A percentile compares a stretch with the other conserved stretches of the same genome.
Conservation (phyloP, 164 flowering plant genomes). For the Buxus sempervirens region DNA sequence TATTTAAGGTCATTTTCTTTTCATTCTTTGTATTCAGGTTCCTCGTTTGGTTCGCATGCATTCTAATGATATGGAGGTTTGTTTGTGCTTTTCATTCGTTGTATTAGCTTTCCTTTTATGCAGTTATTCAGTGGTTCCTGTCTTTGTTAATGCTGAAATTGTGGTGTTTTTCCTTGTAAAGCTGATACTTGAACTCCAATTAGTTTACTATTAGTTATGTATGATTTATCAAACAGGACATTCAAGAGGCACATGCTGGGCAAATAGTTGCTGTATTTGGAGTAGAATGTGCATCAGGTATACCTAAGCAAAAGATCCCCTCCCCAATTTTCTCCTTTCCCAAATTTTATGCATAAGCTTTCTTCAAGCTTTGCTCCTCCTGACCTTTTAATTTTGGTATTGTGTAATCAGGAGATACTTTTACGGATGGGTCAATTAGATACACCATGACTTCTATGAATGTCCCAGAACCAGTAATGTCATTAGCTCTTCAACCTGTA, state of each 20-base stretch:
- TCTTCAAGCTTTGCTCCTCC: not conserved
- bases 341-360: not conserved
- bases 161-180: not conserved
- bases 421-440: constrained; percentile 87
- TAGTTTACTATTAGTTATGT: not conserved
- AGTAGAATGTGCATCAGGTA: constrained; percentile 99
- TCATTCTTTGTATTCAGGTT: constrained; percentile 41
- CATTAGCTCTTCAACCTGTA: constrained; percentile 93
- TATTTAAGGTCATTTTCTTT: not conserved
- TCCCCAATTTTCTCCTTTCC: not conserved
- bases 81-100: constrained; percentile 17
- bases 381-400: not conserved
- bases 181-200: not conserved
- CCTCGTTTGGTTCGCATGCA: constrained; percentile 99
- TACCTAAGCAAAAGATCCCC: not conserved
- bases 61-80: constrained; percentile 98
- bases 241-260: constrained; percentile 99
- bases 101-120: not conserved
- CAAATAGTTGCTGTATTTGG: constrained; percentile 99
- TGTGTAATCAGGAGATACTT: constrained; percentile 76
- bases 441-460: constrained; percentile 99
- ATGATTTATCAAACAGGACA: constrained; percentile 51
- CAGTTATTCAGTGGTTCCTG: not conserved
- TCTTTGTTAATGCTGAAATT: not conserved
- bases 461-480: constrained; percentile 99